Base-by-base conservation (phyloP, 768 basidiomycete genomes). In the Imleria badia region DNA sequence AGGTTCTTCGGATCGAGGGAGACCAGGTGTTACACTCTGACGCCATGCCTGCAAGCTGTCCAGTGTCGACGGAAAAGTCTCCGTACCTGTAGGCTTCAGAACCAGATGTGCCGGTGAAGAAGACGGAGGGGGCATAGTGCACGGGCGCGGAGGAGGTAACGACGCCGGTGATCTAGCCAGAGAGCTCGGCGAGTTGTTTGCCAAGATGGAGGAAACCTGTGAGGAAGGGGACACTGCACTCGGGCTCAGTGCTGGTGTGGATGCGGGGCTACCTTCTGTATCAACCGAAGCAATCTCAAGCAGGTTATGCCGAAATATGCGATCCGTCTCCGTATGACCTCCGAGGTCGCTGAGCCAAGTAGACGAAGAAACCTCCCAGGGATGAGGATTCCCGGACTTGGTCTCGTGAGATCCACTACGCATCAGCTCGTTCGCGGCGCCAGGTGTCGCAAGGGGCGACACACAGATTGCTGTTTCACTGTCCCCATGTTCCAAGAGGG, bases 301-400 rank as follows among this genome's bases (percentile, higher is more conserved):
- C 6, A 62, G 51, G 54, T 65, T 65, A 5, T 56, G 50, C 31
- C 61, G 66, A 53, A 71, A 72, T 45, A 71, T 58, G 47, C 61
- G 65, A 51, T 72, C 69, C 7, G 66, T 69, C 42, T 71, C 68
- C 20, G 62, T 69, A 46, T 66, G 48, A 48, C 66, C 66, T 26
- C 69, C 71, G 48, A 69, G 67, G 49, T 69, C 71, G 45, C 54
- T 65, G 51, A 69, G 69, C 69, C 71, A 67, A 45, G 60, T 71
- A 26, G 71, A 61, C 13, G 63, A 54, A 46, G 60, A 50, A 29
- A 58, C 44, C 43, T 56, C 56, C 60, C 67, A 65, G 46, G 60
- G 51, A 35, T 46, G 55, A 47, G 38, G 63, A 58, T 65, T 58
- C 52, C 35, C 61, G 13, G 31, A n/a, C 46, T 54, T 59, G 44